Conservation (phyloP, 495 filamentous ascomycete species). For the Podospora anserina region DNA sequence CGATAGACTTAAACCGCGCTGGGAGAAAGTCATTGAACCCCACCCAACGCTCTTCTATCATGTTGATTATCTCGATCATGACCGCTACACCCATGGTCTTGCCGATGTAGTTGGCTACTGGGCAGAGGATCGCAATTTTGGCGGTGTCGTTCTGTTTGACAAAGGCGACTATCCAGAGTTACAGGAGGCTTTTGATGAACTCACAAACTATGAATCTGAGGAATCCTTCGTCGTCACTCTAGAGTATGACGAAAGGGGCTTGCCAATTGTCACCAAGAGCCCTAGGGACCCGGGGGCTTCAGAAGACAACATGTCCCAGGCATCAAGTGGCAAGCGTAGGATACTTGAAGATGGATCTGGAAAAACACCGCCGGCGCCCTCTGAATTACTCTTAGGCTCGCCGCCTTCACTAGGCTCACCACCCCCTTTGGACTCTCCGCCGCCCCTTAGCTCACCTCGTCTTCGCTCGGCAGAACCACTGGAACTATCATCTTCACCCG, state of each 20-base stretch:
- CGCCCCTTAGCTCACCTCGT: neutral
- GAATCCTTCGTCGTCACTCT: neutral
- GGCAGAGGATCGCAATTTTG: conserved; percentile 15
- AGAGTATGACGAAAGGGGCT: neutral
- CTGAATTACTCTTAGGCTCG: neutral
- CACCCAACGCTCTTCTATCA: conserved; percentile 10
- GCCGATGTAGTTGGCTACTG: conserved; percentile 17
- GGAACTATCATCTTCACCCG: neutral
- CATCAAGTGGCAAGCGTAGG: neutral
- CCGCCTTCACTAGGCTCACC: neutral
- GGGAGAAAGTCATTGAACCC: neutral
- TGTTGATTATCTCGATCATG: conserved; percentile 5
- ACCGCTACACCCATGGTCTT: conserved; percentile 6
- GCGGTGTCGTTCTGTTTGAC: conserved; percentile 5
- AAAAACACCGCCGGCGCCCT: neutral
- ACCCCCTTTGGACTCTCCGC: neutral
- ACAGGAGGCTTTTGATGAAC: neutral
- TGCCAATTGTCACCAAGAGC: neutral
- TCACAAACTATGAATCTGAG: neutral
- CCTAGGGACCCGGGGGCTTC: neutral
- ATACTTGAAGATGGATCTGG: neutral
- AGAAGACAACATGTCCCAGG: neutral
- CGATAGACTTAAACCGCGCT: neutral
- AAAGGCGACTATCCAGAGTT: conserved; percentile 11
- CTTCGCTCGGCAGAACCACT: neutral